phyloP scores from a whole-genome alignment of 2,329 filamentous ascomycete species.

The Metarhizium anisopliae region DNA sequence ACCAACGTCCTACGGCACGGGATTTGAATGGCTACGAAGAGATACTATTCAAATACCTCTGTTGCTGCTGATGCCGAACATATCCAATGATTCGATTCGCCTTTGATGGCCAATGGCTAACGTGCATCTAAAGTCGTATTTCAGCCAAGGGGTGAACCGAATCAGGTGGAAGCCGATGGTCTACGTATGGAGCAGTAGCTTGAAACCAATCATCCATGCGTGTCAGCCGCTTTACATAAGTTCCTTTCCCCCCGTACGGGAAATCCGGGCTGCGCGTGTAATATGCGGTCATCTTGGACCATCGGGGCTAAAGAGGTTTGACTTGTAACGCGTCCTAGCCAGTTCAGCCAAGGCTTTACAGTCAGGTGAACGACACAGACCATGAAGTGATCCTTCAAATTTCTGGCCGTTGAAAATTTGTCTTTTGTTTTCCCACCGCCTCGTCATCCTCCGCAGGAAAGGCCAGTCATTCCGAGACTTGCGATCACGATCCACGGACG shows the following conservation, averaged over 20 bases:
- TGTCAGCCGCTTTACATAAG: not conserved
- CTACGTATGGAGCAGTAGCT: not conserved
- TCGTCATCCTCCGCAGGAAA: not conserved
- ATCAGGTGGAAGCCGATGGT: not conserved
- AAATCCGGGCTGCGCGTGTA: not conserved
- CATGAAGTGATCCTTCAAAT: not conserved
- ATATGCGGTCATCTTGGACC: not conserved
- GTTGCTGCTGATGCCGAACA: no score
- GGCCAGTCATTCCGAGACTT: not conserved
- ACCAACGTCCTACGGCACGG: no score
- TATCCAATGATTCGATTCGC: not conserved
- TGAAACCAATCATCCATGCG: not conserved
- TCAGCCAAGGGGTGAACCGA: not conserved
- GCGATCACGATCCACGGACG: not conserved
- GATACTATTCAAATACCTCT: no score
- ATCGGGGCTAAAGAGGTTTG: not conserved
- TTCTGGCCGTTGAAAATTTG: not conserved
- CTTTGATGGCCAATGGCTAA: not conserved
- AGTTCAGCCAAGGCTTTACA: not conserved
- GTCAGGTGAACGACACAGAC: not conserved
- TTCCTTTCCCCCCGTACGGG: not conserved
- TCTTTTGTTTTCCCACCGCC: not conserved
- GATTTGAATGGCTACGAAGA: no score
- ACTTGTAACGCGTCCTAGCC: not conserved
- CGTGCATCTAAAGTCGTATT: not conserved